Evolutionary conservation across 1,284 basidiomycete species (phyloP), one percentile per base, ranked within the genome.

Genomic region (Ganoderma leucocontextum): DNA sequence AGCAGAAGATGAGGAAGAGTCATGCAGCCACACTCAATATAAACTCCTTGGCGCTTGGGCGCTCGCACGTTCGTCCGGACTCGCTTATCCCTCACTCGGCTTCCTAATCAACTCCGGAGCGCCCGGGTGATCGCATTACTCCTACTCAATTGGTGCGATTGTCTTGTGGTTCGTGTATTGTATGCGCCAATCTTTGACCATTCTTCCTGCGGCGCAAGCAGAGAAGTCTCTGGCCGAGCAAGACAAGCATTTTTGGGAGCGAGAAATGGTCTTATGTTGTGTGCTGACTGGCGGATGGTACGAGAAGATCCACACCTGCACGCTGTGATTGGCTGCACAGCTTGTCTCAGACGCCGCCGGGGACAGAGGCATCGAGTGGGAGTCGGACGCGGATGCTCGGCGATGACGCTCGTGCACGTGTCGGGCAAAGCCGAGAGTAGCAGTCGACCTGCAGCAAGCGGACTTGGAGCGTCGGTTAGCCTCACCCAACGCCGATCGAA

Each of bases 1-100:
- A 66, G 65, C 58, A 44, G 44, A 65, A 70, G 63, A 63, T 42
- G 58, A 22, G 62, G 25, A 53, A 68, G 71, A 74, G 73, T 70
- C 70, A 71, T 64, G 67, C 72, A 70, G 71, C 69, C 64, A 68
- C 63, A 64, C 58, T 70, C 60, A 66, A 67, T 73, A 75, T 68
- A 70, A 65, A 61, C 58, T 19, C 60, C 62, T 72, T 65, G 66
- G 67, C 71, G 70, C 69, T 38, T 39, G 62, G 58, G 44, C 60
- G 44, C 71, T 76, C 75, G 75, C 75, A 76, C 75, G 75, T 76
- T 72, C 71, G 74, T 73, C 55, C 68, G 68, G 62, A 70, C 52
- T 63, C 47, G 57, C 62, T 66, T 49, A 68, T 66, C 68, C 70
- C 68, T 68, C 66, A 68, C 60, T 67, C 66, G 70, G 70, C 64